Percentiles rank a stretch among this genome's conserved stretches.
These are phyloP conservation scores for Smittium culicis DNA, from an alignment of 371 early-diverging fungal genomes.

Conservation along the genomic window DNA sequence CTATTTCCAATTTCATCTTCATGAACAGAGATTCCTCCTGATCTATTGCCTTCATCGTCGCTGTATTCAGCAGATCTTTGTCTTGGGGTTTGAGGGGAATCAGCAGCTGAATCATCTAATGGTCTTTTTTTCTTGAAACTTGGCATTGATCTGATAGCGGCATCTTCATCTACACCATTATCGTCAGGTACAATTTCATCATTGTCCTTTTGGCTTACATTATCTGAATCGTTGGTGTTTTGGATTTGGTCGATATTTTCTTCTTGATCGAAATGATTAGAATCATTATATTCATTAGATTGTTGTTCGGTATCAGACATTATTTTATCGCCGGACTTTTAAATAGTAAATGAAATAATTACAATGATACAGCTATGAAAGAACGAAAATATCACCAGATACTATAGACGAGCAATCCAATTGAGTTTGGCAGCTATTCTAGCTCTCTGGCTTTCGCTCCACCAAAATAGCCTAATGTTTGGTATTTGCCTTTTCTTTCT, in stretches of 20 bases:
- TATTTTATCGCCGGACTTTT: too few species aligned
- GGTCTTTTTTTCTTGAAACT: conserved; percentile 5
- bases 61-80: background rate
- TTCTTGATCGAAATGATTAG: background rate
- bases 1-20: background rate
- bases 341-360: too few species aligned
- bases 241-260: background rate
- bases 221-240: background rate
- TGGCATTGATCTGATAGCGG: conserved; percentile 6
- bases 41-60: background rate
- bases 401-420: too few species aligned
- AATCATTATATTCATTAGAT: background rate
- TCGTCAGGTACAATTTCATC: background rate
- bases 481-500: too few species aligned
- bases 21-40: background rate
- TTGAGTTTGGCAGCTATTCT: too few species aligned
- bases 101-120: background rate
- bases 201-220: conserved; percentile 7
- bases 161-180: conserved; percentile 4
- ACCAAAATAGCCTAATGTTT: too few species aligned
- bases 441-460: too few species aligned
- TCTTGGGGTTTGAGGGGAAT: background rate
- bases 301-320: background rate
- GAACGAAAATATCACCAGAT: too few species aligned
- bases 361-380: too few species aligned